Evolutionary conservation across 2,329 filamentous ascomycete species (phyloP), one percentile per base, ranked within the genome.

Genomic region (Bipolaris bicolor): DNA sequence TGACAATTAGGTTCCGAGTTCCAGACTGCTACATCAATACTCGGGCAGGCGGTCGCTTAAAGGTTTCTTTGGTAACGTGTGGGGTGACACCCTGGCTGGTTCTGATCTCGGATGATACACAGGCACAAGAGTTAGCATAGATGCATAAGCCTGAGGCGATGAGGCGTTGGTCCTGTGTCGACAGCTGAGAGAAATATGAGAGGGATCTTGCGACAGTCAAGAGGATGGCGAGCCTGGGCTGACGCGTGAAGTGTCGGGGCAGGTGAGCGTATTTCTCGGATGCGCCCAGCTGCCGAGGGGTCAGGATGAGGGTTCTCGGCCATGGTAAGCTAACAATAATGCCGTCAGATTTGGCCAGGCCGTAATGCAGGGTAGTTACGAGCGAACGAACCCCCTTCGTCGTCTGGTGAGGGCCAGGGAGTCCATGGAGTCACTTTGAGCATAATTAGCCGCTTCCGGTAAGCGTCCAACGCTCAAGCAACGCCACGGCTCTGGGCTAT

Each of bases 201-300:
- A 60, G 53, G 11, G 65, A 65, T 71, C 49, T 58, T 70, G 72
- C 64, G 72, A 74, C 71, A 69, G 63, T 66, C 65, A 70, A 70
- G 71, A 67, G 60, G 34, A 18, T 53, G 63, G 61, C 65, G 69
- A 68, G 63, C 49, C 62, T 60, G 47, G 56, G 70, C 68, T 74
- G 73, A 74, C 61, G 70, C 74, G 57, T 62, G 61, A 56, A 69
- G 65, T 67, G 71, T 68, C 60, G 52, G 65, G 61, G 53, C 48
- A 41, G 45, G 54, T 46, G 46, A 60, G 63, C 46, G 24, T 15
- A 44, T 55, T 47, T 49, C 29, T 20, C 46, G 51, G 51, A 26
- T 40, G 45, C 44, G 31, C 24, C 50, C 37, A 18, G 39, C 45
- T 11, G 46, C 46, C 46, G 43, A 55, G 51, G 20, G 31, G 45